Base-by-base conservation (phyloP, 176 grass and related monocot species). In the Aegilops tauschii region DNA sequence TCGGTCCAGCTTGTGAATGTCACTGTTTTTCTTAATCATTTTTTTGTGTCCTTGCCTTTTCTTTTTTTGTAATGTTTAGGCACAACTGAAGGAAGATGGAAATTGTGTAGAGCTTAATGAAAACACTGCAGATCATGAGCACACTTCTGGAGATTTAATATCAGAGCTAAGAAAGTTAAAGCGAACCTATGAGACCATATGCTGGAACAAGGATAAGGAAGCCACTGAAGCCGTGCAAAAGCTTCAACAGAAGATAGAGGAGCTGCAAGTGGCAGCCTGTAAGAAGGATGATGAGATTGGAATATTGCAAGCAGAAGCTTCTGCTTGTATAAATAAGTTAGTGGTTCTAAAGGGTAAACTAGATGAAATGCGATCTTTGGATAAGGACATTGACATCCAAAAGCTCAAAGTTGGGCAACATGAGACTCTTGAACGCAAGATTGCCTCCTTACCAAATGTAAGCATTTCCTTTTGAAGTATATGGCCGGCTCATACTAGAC, bases 181-280 rank as follows among this genome's bases (percentile, higher is more conserved):
- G 65, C 61, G 82, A 47, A 78, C 84, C 72, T 94, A 81, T 69
- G 84, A 71, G 39, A 77, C 37, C 9, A 30, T 92, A 79, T 80
- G 50, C 45, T 87, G 69, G 11, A 76, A 82, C 18, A 94, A 91
- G 84, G 84, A 94, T 5, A 72, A 59, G 21, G 87, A 89, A 56
- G 84, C 91, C 84, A 84, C 65, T 84, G 84, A 91, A 71, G 83
- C 76, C 29, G 82, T 78, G 47, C 61, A 87, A 35, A 87, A 91
- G 72, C 76, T 87, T 61, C 65, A 76, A 34, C 23, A 77, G 56
- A 61, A 62, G 66, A 34, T 94, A 65, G 72, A 74, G 28, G 54
- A 79, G 29, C 69, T 89, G 77, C 70, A 78, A 37, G 66, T 61
- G 58, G 80, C 34, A 44, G 61, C 30, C 59, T 79, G 37, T 62